A percentile compares a stretch with the other conserved stretches of the same genome.
phyloP scores from a whole-genome alignment of 257 asterid genomes.

The Solanum rostratum region DNA sequence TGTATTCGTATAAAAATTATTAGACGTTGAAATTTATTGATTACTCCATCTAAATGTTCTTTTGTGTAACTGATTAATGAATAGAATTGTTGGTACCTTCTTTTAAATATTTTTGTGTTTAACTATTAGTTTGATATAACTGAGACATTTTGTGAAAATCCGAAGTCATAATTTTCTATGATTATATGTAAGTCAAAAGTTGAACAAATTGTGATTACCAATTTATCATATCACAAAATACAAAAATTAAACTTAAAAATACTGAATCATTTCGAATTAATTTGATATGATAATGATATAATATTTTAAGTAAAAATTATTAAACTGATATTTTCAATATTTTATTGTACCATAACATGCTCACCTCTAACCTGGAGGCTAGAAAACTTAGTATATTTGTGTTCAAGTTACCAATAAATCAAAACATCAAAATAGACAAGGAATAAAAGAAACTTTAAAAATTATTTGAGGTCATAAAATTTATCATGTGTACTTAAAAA shows the following conservation, averaged over 20 bases:
- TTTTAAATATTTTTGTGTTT: too few species aligned
- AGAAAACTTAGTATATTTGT: not conserved
- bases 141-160: too few species aligned
- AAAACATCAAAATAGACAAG: not conserved
- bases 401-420: not conserved
- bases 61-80: not conserved
- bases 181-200: not conserved
- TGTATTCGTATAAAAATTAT: too few species aligned
- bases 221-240: too few species aligned
- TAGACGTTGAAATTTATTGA: not conserved
- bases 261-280: not conserved
- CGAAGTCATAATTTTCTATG: too few species aligned
- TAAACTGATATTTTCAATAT: too few species aligned
- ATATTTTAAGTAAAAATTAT: too few species aligned
- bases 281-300: not conserved
- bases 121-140: too few species aligned
- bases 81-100: not conserved
- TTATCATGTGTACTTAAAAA: not conserved
- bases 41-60: too few species aligned
- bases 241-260: too few species aligned
- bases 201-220: not conserved
- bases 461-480: not conserved
- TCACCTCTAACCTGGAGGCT: not conserved
- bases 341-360: not conserved
- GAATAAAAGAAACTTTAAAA: rapidly evolving